phyloP scores from a whole-genome alignment of 257 asterid species.

The Leonotis leonurus region DNA sequence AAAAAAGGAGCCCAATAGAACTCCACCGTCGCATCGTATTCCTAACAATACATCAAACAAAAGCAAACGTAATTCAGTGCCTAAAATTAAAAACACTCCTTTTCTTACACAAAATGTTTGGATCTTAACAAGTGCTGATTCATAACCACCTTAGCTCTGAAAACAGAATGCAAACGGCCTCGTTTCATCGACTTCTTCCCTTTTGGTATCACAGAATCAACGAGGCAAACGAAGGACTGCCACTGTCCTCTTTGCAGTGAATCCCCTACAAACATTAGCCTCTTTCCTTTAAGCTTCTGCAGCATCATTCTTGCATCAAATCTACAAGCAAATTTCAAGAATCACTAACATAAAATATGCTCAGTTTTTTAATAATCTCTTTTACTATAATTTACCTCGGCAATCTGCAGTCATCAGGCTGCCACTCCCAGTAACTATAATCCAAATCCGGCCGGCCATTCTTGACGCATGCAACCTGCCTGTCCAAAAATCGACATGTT shows the following conservation, averaged over 20 bases:
- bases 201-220: conserved; percentile 63
- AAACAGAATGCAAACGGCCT: conserved; percentile 52
- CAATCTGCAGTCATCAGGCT: conserved; percentile 81
- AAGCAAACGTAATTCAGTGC: neutral
- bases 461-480: conserved; percentile 65
- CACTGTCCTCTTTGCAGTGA: conserved; percentile 88
- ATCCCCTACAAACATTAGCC: conserved; percentile 89
- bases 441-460: conserved; percentile 74
- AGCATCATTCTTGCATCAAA: conserved; percentile 63
- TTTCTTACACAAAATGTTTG: neutral
- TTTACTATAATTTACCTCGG: conserved; percentile 48
- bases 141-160: conserved; percentile 34
- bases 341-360: neutral
- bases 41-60: conserved; percentile 25
- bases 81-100: neutral
- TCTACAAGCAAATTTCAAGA: conserved; percentile 26
- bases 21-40: conserved; percentile 71
- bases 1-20: conserved; percentile 92
- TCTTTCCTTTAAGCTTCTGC: conserved; percentile 59
- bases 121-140: neutral
- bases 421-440: conserved; percentile 85
- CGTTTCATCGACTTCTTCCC: conserved; percentile 63
- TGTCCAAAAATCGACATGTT: conserved; percentile 62
- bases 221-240: conserved; percentile 84
- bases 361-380: neutral